phyloP scores from a whole-genome alignment of 495 filamentous ascomycete species.

The Letharia lupina region DNA sequence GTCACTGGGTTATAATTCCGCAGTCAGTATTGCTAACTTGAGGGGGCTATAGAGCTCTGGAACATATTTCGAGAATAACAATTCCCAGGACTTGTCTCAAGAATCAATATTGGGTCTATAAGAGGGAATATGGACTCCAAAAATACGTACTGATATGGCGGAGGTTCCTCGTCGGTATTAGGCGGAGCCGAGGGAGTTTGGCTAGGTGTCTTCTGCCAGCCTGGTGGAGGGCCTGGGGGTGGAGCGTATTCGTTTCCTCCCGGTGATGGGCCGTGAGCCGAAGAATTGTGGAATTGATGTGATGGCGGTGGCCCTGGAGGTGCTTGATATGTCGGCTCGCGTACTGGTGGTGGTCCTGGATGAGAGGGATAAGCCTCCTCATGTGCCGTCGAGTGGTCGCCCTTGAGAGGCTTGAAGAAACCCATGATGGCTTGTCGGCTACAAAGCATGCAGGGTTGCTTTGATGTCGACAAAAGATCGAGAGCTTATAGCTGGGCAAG shows the following conservation, averaged over 20 bases:
- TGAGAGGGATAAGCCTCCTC: conserved; percentile 13
- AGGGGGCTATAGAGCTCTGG: neutral
- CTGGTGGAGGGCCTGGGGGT: conserved; percentile 29
- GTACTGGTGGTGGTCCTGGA: conserved; percentile 12
- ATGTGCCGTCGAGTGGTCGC: conserved; percentile 15
- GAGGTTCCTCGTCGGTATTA: conserved; percentile 33
- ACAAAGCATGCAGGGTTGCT: neutral
- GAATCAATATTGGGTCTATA: neutral
- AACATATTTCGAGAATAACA: neutral
- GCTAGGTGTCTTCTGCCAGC: conserved; percentile 18
- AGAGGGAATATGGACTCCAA: neutral
- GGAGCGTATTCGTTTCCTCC: conserved; percentile 23
- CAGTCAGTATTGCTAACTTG: neutral
- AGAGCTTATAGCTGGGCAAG: neutral
- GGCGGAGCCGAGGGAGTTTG: conserved; percentile 22
- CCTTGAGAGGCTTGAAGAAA: conserved; percentile 24
- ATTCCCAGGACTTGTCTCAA: neutral
- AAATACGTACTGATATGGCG: conserved; percentile 46
- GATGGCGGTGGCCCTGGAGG: conserved; percentile 32
- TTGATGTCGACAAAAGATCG: neutral
- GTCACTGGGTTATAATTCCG: conserved; percentile 33
- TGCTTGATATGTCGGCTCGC: conserved; percentile 11
- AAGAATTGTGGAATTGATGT: conserved; percentile 26
- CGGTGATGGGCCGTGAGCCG: conserved; percentile 12
- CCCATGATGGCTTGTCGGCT: conserved; percentile 13